Evolutionary conservation across 1,139 yeast species (phyloP).

Genomic region (Lodderomyces pseudojiufengensis): DNA sequence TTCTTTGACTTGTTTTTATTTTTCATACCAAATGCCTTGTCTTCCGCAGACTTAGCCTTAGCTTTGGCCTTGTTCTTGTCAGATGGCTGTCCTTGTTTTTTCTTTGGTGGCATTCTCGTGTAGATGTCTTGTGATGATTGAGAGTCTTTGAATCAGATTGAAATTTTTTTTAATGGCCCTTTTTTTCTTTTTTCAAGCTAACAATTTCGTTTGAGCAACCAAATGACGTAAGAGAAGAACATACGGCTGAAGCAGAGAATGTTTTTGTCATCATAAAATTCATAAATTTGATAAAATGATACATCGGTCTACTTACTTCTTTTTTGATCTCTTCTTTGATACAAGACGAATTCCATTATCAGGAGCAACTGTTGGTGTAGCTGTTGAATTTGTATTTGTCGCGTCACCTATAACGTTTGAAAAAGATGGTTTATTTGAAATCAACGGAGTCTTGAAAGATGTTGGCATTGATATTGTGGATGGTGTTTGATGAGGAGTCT

Average conservation of each 20-base stretch:
- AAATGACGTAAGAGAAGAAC: too few species aligned
- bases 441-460: constrained; percentile 8
- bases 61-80: constrained; percentile 65
- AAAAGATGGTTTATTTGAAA: constrained; percentile 1
- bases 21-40: constrained; percentile 92
- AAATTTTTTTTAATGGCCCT: constrained; percentile 2
- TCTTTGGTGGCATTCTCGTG: constrained; percentile 64
- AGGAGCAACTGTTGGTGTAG: too few species aligned
- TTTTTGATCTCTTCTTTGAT: constrained; percentile 1
- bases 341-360: background rate
- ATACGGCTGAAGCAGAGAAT: too few species aligned
- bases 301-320: too few species aligned
- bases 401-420: constrained; percentile 5
- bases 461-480: constrained; percentile 3
- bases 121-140: constrained; percentile 2
- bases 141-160: background rate
- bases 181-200: background rate
- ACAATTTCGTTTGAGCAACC: too few species aligned
- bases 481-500: constrained; percentile 9
- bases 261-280: too few species aligned
- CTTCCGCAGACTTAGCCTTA: constrained; percentile 69
- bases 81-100: constrained; percentile 54
- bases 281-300: too few species aligned
- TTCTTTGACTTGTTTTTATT: constrained; percentile 90
- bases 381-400: background rate